phyloP scores from a whole-genome alignment of 2,329 filamentous ascomycete genomes.

The Cercospora sojina region DNA sequence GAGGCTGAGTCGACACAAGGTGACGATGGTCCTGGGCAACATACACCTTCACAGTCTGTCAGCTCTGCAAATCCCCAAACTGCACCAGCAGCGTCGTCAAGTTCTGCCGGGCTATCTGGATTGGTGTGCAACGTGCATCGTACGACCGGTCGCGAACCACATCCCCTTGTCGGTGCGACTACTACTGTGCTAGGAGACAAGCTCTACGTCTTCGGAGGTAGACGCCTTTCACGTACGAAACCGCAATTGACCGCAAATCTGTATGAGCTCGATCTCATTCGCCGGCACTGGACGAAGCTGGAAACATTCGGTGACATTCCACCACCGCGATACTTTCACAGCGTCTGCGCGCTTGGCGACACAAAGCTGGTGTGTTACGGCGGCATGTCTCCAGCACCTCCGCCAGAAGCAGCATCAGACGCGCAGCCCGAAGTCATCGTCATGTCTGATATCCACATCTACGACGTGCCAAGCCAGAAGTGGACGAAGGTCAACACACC shows the following conservation, averaged over 20 bases:
- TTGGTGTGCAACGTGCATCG: constrained; percentile 69
- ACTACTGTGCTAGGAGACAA: constrained; percentile 95
- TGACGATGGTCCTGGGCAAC: constrained; percentile 31
- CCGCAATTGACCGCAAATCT: constrained; percentile 85
- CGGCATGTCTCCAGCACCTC: constrained; percentile 78
- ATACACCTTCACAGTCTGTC: constrained; percentile 34
- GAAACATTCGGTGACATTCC: constrained; percentile 82
- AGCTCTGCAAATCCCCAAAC: constrained; percentile 20
- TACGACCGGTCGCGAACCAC: constrained; percentile 88
- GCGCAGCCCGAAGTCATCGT: constrained; percentile 64
- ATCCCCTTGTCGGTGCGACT: constrained; percentile 87
- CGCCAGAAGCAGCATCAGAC: constrained; percentile 69
- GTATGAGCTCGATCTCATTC: constrained; percentile 89
- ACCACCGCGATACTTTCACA: constrained; percentile 93
- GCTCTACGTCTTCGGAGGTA: constrained; percentile 92
- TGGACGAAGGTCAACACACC: constrained; percentile 77
- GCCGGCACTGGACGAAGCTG: constrained; percentile 88
- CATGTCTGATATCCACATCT: constrained; percentile 97
- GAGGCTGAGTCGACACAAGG: constrained; percentile 37
- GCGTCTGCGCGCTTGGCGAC: constrained; percentile 87
- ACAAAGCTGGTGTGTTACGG: constrained; percentile 97
- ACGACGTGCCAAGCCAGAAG: constrained; percentile 74
- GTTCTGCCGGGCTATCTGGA: constrained; percentile 62
- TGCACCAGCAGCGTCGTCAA: constrained; percentile 36
- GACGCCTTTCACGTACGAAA: constrained; percentile 78